phyloP scores from a whole-genome alignment of 2,329 filamentous ascomycete genomes.

The Aspergillus quadrilineatus region DNA sequence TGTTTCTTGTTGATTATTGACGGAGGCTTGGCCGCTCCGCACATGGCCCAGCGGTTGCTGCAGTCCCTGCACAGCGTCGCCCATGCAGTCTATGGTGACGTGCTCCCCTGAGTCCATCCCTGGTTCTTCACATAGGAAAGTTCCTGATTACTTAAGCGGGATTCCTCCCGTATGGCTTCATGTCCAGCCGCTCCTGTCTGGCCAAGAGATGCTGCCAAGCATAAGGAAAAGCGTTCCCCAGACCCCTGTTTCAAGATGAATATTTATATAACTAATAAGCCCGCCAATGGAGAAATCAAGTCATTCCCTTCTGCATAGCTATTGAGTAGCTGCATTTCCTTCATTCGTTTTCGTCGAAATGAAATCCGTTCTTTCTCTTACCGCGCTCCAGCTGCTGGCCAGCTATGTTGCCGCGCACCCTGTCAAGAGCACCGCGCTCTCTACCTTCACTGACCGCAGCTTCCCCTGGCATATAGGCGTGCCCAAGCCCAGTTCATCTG shows the following conservation, averaged over 20 bases:
- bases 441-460: slow-evolving; percentile 3
- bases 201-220: background rate
- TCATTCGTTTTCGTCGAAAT: slow-evolving; percentile 7
- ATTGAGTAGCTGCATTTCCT: slow-evolving; percentile 9
- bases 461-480: slow-evolving; percentile 2
- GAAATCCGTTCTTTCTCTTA: slow-evolving; percentile 16
- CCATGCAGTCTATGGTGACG: background rate
- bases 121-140: background rate
- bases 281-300: background rate
- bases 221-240: background rate
- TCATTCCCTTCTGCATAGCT: slow-evolving; percentile 5
- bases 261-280: background rate
- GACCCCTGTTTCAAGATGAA: slow-evolving; percentile 1
- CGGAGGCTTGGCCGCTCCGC: slow-evolving; percentile 1
- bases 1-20: background rate
- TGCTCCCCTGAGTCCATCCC: background rate
- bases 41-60: background rate
- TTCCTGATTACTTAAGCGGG: background rate
- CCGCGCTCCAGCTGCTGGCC: slow-evolving; percentile 20
- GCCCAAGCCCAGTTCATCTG: background rate
- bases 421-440: background rate
- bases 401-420: slow-evolving; percentile 15
- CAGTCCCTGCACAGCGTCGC: background rate
- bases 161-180: background rate
- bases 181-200: background rate